Conservation (phyloP, 2,329 filamentous ascomycete genomes). For the Fusarium sp. region DNA sequence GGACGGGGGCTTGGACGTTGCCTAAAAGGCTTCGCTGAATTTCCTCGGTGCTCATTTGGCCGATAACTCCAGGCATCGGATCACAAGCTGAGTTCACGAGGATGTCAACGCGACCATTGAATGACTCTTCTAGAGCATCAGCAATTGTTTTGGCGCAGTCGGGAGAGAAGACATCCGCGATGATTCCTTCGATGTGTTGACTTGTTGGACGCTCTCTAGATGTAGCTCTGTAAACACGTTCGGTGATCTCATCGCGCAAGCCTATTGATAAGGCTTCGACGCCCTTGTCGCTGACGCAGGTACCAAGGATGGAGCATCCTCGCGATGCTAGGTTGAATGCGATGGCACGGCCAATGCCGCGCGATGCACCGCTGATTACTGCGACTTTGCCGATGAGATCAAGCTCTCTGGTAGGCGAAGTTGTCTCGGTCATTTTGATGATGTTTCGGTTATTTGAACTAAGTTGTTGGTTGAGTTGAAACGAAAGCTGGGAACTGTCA, state of each 20-base stretch:
- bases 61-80: conserved; percentile 42
- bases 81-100: conserved; percentile 49
- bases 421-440: not conserved
- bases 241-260: conserved; percentile 36
- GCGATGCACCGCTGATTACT: conserved; percentile 33
- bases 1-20: conserved; percentile 48
- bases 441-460: no score
- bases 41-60: conserved; percentile 40
- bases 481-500: fast-evolving
- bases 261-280: conserved; percentile 29
- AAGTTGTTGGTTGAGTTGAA: no score
- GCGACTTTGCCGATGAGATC: conserved; percentile 32
- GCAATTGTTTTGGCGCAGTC: conserved; percentile 44
- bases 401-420: conserved; percentile 3
- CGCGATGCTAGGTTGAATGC: conserved; percentile 42
- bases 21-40: conserved; percentile 47
- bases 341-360: conserved; percentile 44
- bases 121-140: conserved; percentile 33
- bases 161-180: conserved; percentile 44
- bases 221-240: conserved; percentile 20
- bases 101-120: conserved; percentile 45
- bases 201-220: conserved; percentile 3
- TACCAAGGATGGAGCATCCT: conserved; percentile 47
- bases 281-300: conserved; percentile 39
- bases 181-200: conserved; percentile 42